Conservation (phyloP, 2,329 filamentous ascomycete species). For the Chrysoporthe austroafricana region DNA sequence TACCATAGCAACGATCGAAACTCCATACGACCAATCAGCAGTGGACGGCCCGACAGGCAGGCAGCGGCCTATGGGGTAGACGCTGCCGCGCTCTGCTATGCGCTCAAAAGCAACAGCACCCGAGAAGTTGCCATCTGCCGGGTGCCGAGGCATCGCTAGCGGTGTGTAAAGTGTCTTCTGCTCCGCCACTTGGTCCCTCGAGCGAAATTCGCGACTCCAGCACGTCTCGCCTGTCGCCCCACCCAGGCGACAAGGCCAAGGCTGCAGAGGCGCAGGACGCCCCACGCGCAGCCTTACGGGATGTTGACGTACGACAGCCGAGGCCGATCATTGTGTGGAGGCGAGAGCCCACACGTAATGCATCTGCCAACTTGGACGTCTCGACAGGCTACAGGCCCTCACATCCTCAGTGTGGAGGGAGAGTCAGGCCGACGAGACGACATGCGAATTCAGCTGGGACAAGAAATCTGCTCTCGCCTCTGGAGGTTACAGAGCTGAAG, state of each 20-base stretch:
- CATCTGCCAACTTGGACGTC: slow-evolving; percentile 13
- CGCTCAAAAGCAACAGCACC: too few relatives aligned
- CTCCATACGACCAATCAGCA: background rate
- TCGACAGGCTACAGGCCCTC: background rate
- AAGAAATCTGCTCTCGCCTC: background rate
- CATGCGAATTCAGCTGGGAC: background rate
- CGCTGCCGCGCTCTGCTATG: too few relatives aligned
- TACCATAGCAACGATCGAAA: too few relatives aligned
- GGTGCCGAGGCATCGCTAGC: too few relatives aligned
- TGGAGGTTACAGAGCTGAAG: background rate
- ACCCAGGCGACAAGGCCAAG: background rate
- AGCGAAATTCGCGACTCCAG: background rate
- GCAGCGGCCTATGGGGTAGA: background rate
- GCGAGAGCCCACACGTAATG: slow-evolving; percentile 17
- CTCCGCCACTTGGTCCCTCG: background rate
- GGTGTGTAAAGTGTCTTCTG: background rate
- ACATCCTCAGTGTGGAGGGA: background rate
- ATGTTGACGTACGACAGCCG: slow-evolving; percentile 3
- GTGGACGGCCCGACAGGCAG: background rate
- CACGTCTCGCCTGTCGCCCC: background rate
- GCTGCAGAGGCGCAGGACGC: background rate
- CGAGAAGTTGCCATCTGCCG: too few relatives aligned
- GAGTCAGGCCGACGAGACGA: slow-evolving; percentile 5
- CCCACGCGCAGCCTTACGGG: background rate
- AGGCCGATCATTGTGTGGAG: slow-evolving; percentile 12